Evolutionary conservation across 2,329 filamentous ascomycete genomes (phyloP).

Genomic region (Penicillium sp.): DNA sequence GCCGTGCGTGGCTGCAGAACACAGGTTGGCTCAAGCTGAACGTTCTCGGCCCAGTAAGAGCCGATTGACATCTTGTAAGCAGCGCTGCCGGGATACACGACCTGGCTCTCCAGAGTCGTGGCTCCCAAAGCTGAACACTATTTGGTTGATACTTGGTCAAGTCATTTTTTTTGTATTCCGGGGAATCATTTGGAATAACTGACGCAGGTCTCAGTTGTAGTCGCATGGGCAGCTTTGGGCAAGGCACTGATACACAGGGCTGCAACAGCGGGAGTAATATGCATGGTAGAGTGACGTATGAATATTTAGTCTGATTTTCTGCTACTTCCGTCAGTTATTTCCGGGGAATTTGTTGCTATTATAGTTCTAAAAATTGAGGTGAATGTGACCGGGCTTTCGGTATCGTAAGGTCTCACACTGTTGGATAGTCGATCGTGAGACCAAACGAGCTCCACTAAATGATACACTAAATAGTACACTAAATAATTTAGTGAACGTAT

Average conservation of each 20-base stretch:
- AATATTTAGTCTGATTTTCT: neutral
- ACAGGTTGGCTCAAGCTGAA: slow-evolving; percentile 23
- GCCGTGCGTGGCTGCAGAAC: slow-evolving; percentile 27
- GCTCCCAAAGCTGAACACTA: neutral
- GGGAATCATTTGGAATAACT: neutral
- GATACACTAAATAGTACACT: too few species aligned
- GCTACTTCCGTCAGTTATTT: neutral
- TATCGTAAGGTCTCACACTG: neutral
- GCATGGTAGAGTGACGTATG: neutral
- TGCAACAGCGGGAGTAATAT: neutral
- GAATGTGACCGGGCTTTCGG: neutral
- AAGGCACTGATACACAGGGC: neutral
- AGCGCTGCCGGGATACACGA: slow-evolving; percentile 16
- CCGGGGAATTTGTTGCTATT: neutral
- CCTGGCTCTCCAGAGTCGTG: slow-evolving; percentile 7
- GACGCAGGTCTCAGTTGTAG: neutral
- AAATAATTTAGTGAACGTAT: neutral
- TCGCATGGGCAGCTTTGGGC: neutral
- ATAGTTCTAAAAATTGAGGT: neutral
- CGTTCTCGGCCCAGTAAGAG: slow-evolving; percentile 29
- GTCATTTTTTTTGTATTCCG: too few species aligned
- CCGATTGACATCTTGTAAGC: slow-evolving; percentile 22
- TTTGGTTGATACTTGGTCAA: neutral
- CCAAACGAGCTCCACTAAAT: neutral
- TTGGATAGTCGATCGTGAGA: neutral